Conservation (phyloP, 495 filamentous ascomycete species). For the Penicillium simplicissimum region DNA sequence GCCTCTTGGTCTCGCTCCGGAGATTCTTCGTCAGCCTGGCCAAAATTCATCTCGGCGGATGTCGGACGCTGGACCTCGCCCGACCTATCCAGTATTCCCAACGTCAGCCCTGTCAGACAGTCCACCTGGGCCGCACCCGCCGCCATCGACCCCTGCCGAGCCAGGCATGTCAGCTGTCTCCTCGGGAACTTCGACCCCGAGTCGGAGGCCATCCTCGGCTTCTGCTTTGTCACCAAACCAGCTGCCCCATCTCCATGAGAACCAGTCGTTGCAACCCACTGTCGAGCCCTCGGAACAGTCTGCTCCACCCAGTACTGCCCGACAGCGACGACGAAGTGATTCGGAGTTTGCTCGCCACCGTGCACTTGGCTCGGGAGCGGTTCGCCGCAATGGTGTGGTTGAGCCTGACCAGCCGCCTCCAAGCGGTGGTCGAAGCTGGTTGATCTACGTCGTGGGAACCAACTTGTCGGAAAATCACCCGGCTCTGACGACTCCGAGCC, state of each 20-base stretch:
- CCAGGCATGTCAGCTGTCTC: conserved; percentile 58
- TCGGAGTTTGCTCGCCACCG: conserved; percentile 62
- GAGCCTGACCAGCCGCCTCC: conserved; percentile 59
- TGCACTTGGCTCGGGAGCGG: conserved; percentile 61
- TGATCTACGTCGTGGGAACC: conserved; percentile 78
- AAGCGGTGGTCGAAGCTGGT: conserved; percentile 63
- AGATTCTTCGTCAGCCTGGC: conserved; percentile 46
- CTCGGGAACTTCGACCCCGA: conserved; percentile 58
- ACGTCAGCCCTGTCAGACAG: conserved; percentile 54
- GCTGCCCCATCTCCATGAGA: conserved; percentile 39
- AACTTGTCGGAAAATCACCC: conserved; percentile 76
- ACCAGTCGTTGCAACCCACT: conserved; percentile 35
- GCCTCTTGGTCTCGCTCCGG: conserved; percentile 50
- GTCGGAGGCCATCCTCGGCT: conserved; percentile 53
- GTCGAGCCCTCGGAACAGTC: conserved; percentile 32
- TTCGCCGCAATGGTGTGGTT: conserved; percentile 66
- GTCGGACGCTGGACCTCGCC: conserved; percentile 39
- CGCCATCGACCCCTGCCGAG: conserved; percentile 70
- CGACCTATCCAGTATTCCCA: conserved; percentile 25
- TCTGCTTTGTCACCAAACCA: conserved; percentile 44
- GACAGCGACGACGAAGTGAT: conserved; percentile 60
- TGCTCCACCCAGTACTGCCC: conserved; percentile 34
- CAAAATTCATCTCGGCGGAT: conserved; percentile 34
- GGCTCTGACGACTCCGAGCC: conserved; percentile 71
- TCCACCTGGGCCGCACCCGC: conserved; percentile 62